A percentile compares a stretch with the other conserved stretches of the same genome.
These are phyloP conservation scores for Flaveria trinervia DNA, from an alignment of 129 eudicot genomes.

Conservation along the genomic window DNA sequence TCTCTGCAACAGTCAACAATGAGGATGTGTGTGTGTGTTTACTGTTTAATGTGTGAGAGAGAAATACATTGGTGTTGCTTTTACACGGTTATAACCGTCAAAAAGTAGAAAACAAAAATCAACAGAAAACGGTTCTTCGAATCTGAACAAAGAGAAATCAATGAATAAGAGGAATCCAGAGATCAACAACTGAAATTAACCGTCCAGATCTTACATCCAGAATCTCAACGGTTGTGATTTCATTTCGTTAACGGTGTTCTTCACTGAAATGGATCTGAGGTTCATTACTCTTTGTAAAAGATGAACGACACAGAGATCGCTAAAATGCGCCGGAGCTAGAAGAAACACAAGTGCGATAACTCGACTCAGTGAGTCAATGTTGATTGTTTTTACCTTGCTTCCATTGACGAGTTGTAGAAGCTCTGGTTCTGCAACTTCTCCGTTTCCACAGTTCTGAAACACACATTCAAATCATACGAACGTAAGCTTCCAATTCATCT, in stretches of 20 bases:
- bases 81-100: constrained; percentile 40
- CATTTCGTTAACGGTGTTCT: neutral
- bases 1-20: constrained; percentile 27
- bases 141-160: constrained; percentile 22
- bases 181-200: constrained; percentile 43
- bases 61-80: constrained; percentile 25
- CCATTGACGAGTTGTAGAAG: constrained; percentile 74
- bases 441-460: constrained; percentile 51
- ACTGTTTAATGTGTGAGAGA: constrained; percentile 24
- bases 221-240: constrained; percentile 44
- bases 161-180: constrained; percentile 37
- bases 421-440: constrained; percentile 49
- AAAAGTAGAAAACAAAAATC: constrained; percentile 27
- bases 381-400: constrained; percentile 46
- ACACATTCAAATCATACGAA: constrained; percentile 5
- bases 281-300: neutral
- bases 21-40: constrained; percentile 14
- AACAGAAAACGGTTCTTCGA: constrained; percentile 36
- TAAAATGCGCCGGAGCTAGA: neutral
- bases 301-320: neutral
- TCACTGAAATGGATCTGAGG: constrained; percentile 36
- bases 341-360: constrained; percentile 11
- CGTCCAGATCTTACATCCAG: constrained; percentile 42
- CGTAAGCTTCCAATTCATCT: constrained; percentile 16
- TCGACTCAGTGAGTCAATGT: constrained; percentile 29